These are phyloP conservation scores for Fremontodendron californicum DNA, from an alignment of 345 rosid species.

Conservation along the genomic window DNA sequence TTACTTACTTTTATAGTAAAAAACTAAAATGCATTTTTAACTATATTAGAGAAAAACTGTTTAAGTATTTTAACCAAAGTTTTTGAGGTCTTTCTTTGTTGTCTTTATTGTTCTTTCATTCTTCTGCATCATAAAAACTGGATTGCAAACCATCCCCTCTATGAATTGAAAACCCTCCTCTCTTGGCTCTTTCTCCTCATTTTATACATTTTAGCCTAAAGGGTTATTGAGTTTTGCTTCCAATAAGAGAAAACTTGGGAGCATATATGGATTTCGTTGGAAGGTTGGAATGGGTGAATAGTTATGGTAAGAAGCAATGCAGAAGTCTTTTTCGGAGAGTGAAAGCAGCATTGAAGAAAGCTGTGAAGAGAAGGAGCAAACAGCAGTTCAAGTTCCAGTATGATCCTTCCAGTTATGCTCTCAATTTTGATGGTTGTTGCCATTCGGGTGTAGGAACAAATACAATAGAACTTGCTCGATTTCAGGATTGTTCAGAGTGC, in stretches of 20 bases:
- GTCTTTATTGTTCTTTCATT: background rate
- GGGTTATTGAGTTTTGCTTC: background rate
- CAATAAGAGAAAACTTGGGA: background rate
- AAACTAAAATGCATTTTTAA: too few species aligned
- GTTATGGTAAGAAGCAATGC: too few species aligned
- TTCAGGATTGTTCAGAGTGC: constrained; percentile 21
- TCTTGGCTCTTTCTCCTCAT: background rate
- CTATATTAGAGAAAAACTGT: too few species aligned
- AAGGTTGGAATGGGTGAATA: constrained; percentile 31
- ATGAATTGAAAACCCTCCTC: background rate
- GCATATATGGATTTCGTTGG: constrained; percentile 14
- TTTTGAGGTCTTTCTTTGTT: constrained; percentile 3
- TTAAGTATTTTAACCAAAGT: too few species aligned
- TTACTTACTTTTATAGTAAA: too few species aligned
- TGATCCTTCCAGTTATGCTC: too few species aligned
- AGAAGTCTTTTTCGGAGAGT: too few species aligned
- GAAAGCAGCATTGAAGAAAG: constrained; percentile 46
- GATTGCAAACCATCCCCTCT: background rate
- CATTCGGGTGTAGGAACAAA: constrained; percentile 15
- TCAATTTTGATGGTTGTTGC: too few species aligned
- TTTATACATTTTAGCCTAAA: background rate
- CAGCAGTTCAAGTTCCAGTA: too few species aligned
- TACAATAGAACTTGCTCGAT: constrained; percentile 14
- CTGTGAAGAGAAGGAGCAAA: constrained; percentile 32
- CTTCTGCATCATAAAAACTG: background rate